Evolutionary conservation across 2,329 filamentous ascomycete species (phyloP).

Genomic region (Berkeleyomyces rouxiae): DNA sequence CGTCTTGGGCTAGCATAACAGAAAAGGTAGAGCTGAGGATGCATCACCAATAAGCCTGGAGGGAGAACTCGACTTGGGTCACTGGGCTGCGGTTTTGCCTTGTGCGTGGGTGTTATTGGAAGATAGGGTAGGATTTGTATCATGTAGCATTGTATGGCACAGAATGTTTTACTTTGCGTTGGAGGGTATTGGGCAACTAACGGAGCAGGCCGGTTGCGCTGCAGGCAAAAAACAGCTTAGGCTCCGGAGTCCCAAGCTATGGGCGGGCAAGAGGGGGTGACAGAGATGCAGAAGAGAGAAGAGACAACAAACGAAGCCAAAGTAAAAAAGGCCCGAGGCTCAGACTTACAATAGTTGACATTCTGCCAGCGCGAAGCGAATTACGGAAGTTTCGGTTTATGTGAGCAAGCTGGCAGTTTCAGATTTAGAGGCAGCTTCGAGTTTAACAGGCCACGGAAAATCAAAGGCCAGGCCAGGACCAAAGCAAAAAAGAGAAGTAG

Average conservation of each 20-base stretch:
- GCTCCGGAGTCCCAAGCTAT: background rate
- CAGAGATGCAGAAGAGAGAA: background rate
- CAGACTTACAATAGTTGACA: background rate
- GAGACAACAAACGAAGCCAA: background rate
- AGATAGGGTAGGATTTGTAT: background rate
- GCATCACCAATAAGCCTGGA: background rate
- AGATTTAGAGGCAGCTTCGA: background rate
- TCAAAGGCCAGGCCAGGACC: background rate
- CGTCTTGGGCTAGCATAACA: no score
- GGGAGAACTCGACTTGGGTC: background rate
- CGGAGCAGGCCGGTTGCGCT: background rate
- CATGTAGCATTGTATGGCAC: background rate
- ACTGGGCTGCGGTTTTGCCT: background rate
- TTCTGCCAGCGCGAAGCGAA: background rate
- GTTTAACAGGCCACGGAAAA: background rate
- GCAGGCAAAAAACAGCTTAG: background rate
- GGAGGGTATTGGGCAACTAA: background rate
- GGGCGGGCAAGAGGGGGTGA: background rate
- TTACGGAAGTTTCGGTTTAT: background rate
- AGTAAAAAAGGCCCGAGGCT: background rate
- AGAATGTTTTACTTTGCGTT: background rate
- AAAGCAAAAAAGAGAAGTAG: background rate
- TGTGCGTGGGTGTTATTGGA: background rate
- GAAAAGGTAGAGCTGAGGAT: no score
- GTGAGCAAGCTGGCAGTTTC: background rate